A percentile compares a stretch with the other conserved stretches of the same genome.
Evolutionary conservation across 179 eudicot species (phyloP).

Genomic region (Sideroxylon spinosum): DNA sequence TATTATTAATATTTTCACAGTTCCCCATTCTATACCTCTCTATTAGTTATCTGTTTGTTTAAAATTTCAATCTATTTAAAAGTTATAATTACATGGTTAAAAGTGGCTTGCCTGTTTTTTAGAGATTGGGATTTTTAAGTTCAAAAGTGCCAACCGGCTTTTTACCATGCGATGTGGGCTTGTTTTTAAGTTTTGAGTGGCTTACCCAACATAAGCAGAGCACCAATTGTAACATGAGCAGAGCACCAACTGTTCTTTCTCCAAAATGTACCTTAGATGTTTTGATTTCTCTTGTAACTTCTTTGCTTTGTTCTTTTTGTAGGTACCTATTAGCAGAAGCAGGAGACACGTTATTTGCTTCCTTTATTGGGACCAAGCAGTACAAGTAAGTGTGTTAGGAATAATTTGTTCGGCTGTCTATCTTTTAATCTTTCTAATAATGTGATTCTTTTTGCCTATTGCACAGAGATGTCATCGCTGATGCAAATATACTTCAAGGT

Average conservation of each 20-base stretch:
- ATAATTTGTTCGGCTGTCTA: slow-evolving; percentile 12
- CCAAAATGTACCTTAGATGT: not conserved
- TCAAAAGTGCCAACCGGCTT: slow-evolving; percentile 1
- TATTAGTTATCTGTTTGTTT: not conserved
- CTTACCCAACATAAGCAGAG: not conserved
- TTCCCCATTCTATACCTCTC: not conserved
- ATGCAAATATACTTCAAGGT: slow-evolving; percentile 96
- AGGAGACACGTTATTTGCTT: slow-evolving; percentile 94
- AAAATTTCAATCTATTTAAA: not conserved
- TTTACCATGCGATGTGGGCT: not conserved
- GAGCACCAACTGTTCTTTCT: too few species aligned
- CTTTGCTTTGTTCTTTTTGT: slow-evolving; percentile 20
- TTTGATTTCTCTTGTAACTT: not conserved
- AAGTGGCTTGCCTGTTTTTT: not conserved
- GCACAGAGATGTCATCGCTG: slow-evolving; percentile 87
- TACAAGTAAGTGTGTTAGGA: slow-evolving; percentile 65
- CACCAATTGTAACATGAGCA: too few species aligned
- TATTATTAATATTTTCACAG: not conserved
- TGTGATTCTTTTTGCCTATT: slow-evolving; percentile 17
- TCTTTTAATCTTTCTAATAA: slow-evolving; percentile 13
- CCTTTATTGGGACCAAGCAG: slow-evolving; percentile 87
- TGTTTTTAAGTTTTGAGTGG: not conserved
- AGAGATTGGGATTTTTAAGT: not conserved
- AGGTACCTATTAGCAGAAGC: slow-evolving; percentile 95
- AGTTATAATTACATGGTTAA: not conserved